Conservation (phyloP, 345 rosid genomes). For the Camelina neglecta region DNA sequence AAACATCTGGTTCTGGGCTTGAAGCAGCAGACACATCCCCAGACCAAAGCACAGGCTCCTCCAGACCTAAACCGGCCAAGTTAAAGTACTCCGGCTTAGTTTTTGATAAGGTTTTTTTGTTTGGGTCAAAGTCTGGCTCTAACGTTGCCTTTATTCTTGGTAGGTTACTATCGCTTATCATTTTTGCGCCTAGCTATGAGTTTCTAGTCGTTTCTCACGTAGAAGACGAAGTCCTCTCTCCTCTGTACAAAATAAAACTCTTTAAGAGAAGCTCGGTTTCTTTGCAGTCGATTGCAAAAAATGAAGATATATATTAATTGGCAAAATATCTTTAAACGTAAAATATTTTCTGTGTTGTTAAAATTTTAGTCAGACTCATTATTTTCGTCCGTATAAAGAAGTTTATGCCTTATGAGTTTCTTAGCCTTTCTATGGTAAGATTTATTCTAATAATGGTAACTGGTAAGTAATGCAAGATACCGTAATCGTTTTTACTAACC, state of each 20-base stretch:
- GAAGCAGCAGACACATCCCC: constrained; percentile 24
- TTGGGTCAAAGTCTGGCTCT: constrained; percentile 11
- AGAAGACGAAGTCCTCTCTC: background rate
- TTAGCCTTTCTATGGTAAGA: too few species aligned
- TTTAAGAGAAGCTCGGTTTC: constrained; percentile 4
- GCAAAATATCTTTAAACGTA: background rate
- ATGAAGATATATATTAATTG: background rate
- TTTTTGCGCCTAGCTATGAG: constrained; percentile 19
- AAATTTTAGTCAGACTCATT: too few species aligned
- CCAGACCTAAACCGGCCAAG: constrained; percentile 32
- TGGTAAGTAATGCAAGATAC: too few species aligned
- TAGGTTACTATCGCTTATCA: constrained; percentile 17
- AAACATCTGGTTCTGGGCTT: constrained; percentile 31
- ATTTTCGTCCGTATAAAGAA: too few species aligned
- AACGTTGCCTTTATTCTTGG: constrained; percentile 17
- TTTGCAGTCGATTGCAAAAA: background rate
- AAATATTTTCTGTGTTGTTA: background rate
- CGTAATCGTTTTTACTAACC: background rate
- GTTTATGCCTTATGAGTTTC: too few species aligned
- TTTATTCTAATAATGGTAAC: too few species aligned
- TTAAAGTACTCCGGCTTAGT: constrained; percentile 12
- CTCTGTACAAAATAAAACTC: background rate
- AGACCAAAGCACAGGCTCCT: constrained; percentile 18
- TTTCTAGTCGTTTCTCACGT: constrained; percentile 1
- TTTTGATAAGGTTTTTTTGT: background rate